Evolutionary conservation across 345 rosid genomes (phyloP).

Genomic region (Pistacia vera): DNA sequence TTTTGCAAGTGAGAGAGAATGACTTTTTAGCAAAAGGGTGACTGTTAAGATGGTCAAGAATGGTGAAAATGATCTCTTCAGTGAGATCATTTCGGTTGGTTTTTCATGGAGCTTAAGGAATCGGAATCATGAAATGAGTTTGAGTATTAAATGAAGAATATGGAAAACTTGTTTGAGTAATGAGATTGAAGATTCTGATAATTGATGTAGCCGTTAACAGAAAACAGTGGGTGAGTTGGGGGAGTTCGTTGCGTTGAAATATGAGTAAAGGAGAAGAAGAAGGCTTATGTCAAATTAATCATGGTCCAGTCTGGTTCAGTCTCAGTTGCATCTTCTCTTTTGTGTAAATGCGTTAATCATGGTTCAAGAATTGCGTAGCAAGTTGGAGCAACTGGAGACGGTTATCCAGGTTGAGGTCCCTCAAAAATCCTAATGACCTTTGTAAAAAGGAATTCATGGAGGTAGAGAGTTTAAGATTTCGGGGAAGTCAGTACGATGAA

Average conservation of each 20-base stretch:
- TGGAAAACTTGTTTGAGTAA: no score
- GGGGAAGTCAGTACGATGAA: no score
- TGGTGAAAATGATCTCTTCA: conserved; percentile 55
- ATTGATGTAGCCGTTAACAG: conserved; percentile 16
- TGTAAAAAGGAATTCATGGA: no score
- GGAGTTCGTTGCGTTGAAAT: background rate
- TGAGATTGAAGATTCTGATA: conserved; percentile 2
- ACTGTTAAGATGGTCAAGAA: conserved; percentile 45
- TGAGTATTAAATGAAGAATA: background rate
- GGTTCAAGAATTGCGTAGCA: no score
- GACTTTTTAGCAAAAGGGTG: conserved; percentile 56
- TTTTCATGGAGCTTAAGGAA: conserved; percentile 27
- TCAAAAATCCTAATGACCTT: no score
- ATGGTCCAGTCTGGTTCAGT: no score
- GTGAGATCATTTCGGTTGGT: conserved; percentile 36
- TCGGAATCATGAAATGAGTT: background rate
- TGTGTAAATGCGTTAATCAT: no score
- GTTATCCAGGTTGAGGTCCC: no score
- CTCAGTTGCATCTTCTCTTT: no score
- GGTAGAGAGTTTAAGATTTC: no score
- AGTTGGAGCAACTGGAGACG: no score
- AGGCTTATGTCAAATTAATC: background rate
- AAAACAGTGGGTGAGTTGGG: conserved; percentile 7
- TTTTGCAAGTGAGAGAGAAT: conserved; percentile 56
- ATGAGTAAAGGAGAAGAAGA: conserved; percentile 15